Evolutionary conservation across 2,329 filamentous ascomycete species (phyloP).

Genomic region (Cladosporium austrohemisphaericum): DNA sequence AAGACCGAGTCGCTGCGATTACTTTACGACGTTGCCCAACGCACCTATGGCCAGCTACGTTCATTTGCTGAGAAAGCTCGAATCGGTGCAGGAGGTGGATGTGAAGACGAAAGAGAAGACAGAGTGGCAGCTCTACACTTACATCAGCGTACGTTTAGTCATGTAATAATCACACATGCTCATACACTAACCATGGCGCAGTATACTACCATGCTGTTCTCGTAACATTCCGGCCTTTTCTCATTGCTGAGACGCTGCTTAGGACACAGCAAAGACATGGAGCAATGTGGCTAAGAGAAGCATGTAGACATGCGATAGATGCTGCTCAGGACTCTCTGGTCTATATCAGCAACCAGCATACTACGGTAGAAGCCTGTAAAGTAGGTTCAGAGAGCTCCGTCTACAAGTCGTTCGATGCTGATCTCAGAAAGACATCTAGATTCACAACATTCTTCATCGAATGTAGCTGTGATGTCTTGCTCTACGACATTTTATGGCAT

Average conservation of each 20-base stretch:
- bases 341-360: not conserved
- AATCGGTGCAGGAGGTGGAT: not conserved
- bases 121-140: conserved; percentile 4
- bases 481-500: conserved; percentile 28
- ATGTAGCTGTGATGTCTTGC: conserved; percentile 28
- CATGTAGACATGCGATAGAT: conserved; percentile 30
- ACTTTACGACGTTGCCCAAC: conserved; percentile 26
- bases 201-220: conserved; percentile 25
- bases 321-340: conserved; percentile 28
- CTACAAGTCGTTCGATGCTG: not conserved
- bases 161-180: not conserved
- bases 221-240: conserved; percentile 27
- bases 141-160: conserved; percentile 1
- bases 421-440: conserved; percentile 2
- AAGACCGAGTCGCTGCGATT: conserved; percentile 28
- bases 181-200: conserved; percentile 12
- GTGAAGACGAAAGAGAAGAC: not conserved
- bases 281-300: conserved; percentile 32
- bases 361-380: not conserved
- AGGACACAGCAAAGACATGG: conserved; percentile 14
- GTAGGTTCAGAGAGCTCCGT: not conserved
- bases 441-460: conserved; percentile 32
- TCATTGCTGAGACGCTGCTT: conserved; percentile 24
- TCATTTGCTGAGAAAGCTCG: conserved; percentile 22
- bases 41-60: conserved; percentile 24